These are phyloP conservation scores for Rhodotorula sp. DNA, from an alignment of 1,284 basidiomycete species.

Conservation along the genomic window DNA sequence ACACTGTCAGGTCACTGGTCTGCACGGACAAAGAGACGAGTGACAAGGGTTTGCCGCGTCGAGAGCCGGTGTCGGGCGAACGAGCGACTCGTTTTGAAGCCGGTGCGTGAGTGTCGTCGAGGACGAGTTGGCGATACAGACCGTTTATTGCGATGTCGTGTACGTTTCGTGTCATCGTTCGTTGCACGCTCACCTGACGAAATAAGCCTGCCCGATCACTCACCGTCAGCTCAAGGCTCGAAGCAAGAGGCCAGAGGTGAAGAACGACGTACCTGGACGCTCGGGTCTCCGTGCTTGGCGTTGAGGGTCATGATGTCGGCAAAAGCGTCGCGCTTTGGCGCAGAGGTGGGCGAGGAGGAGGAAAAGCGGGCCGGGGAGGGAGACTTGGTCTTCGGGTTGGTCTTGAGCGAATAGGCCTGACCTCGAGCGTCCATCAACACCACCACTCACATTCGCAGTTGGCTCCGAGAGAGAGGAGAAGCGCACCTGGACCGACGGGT, in stretches of 20 bases:
- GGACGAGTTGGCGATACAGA: no score
- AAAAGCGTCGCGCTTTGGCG: constrained; percentile 8
- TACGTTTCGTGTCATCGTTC: no score
- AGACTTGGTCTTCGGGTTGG: not conserved
- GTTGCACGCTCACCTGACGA: not conserved
- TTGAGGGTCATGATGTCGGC: constrained; percentile 26
- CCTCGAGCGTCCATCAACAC: not conserved
- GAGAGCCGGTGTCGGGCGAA: no score
- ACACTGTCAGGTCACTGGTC: no score
- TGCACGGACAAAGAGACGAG: no score
- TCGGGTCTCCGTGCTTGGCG: constrained; percentile 7
- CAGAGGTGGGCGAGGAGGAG: not conserved
- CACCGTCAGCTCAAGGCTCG: no score
- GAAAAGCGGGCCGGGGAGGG: not conserved
- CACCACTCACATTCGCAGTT: not conserved
- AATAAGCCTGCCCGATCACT: not conserved
- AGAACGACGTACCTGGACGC: constrained; percentile 2
- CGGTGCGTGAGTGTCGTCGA: no score
- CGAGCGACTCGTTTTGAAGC: no score
- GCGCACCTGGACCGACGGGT: constrained; percentile 17
- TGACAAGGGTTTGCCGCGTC: no score
- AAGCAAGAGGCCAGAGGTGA: not conserved
- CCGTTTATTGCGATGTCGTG: no score
- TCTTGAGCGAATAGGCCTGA: constrained; percentile 10
- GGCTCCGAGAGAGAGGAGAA: accelerated